phyloP scores from a whole-genome alignment of 495 filamentous ascomycete species.

The Aspergillus cristatus region DNA sequence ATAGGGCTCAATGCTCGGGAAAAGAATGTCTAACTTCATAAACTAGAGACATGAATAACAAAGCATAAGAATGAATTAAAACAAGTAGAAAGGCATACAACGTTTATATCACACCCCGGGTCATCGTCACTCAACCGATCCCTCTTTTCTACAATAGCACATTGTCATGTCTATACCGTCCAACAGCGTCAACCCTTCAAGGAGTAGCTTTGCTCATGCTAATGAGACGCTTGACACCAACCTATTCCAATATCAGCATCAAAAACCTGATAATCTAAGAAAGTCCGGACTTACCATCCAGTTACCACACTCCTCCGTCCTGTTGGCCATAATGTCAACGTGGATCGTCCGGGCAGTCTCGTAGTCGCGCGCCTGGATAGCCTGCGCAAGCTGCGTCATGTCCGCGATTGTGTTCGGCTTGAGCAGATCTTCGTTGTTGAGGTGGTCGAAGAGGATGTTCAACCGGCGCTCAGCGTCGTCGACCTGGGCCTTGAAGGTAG shows the following conservation, averaged over 20 bases:
- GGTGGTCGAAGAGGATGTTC: constrained; percentile 84
- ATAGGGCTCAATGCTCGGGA: no score
- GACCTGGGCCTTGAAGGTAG: constrained; percentile 73
- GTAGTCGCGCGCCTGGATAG: constrained; percentile 63
- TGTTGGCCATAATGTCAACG: constrained; percentile 71
- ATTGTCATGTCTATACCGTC: neutral
- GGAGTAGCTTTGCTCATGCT: constrained; percentile 80
- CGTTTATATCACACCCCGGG: no score
- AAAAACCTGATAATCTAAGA: no score
- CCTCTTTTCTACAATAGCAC: neutral
- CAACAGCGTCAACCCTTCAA: constrained; percentile 7
- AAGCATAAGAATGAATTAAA: no score
- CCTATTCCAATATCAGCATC: constrained; percentile 38
- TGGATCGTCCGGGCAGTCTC: constrained; percentile 67
- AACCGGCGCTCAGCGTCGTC: constrained; percentile 88
- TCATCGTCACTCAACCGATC: no score
- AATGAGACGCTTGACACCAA: constrained; percentile 86
- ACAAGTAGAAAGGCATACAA: no score
- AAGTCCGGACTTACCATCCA: constrained; percentile 99
- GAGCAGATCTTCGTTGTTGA: constrained; percentile 90
- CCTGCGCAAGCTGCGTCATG: constrained; percentile 56
- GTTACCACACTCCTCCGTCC: constrained; percentile 75
- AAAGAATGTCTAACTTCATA: no score
- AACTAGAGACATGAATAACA: no score
- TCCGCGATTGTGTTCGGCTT: constrained; percentile 70